Base-by-base conservation (phyloP, 2,329 filamentous ascomycete species). In the Nigrospora sphaerica region DNA sequence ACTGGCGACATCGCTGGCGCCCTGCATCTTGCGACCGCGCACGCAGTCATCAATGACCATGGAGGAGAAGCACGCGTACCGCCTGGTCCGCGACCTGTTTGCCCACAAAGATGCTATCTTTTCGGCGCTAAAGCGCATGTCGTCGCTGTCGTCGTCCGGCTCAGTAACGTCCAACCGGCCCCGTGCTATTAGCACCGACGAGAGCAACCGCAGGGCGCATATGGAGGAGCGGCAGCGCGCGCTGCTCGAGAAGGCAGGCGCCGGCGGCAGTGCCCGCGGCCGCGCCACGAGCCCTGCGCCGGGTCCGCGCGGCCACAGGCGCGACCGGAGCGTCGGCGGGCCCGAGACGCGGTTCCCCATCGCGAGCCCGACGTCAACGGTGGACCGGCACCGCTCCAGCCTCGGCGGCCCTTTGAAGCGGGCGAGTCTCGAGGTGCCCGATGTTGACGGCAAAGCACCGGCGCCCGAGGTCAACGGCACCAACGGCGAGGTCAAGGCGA, bases 41-140 rank as follows among this genome's bases (percentile, higher is more conserved):
- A 78, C 80, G 13, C 90, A 97, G 64, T 95, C 85, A 23, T 92
- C 88, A 17, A 75, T 98, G 48, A 96, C 91, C 3, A 86, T 97
- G 82, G 90, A 96, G 62, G 93, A 98, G 71, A 91, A 87, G 60
- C 95, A 95, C 68, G 85, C 86, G 44, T 90, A 91, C 67, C 87
- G 92, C 47, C 78, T 98, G 18, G 82, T 98, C 44, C 86, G 90
- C 44, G 93, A 98, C 62, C 77, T 98, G 12, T 93, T 98, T 60
- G 79, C 86, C 9, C 86, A 97, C 72, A 98, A 98, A 67, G 88
- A 95, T 51, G 80, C 87, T 50, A 95, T 98, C 61, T 98, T 98
- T 66, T 88, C 85, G 53, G 93, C 96, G 64, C 77, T 98, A 52
- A 98, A 98, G 74, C 90, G 93, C 56, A 86, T 90, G 62, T 88